Evolutionary conservation across 2,329 filamentous ascomycete genomes (phyloP), one percentile per base, ranked within the genome.

Genomic region (Passalora sequoiae): DNA sequence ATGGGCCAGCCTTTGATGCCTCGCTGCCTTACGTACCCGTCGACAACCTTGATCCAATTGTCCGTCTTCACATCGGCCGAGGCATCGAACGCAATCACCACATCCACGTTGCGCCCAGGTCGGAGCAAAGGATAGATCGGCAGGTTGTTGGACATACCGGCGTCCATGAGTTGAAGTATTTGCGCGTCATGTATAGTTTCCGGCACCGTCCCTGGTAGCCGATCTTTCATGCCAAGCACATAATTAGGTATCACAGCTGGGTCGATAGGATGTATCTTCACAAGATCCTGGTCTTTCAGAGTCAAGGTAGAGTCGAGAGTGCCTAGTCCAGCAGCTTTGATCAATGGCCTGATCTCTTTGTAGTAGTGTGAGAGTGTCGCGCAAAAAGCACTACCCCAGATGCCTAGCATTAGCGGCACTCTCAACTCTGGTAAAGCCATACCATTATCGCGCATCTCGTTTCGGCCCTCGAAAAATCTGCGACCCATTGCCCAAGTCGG

Each of bases 351-450:
- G 35, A 97, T 77, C 66, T 98, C 92, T 51, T 84, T 86, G 67
- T 97, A 97, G 63, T 98, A 98, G 64, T 97, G 92, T 31, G 86
- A 91, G 1, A 98, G 70, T 0, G 92, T 97, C 0, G 92, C 92
- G 57, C 92, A 97, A 61, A 98, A 97, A 3, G 92, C 92, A 54
- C 86, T 94, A 1, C 92, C 92, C 75, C 92, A 98, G n/a, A 97
- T 84, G 0, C 92, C 92, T 71, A 98, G 79, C 35, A 97, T 73
- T 6, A 92, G 73, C 0, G 91, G 86, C 45, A 94, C 74, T 30
- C 89, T 81, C 20, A 92, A 69, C 66, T 98, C 92, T 0, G 92
- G 92, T 3, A 94, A 72, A 31, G 86, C 81, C 17, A 85, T 78
- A 7, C 79, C 75, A 21, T 83, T 81, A 0, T 75, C 67, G 30